Evolutionary conservation across 78 protist genomes (phyloP).

Genomic region (Guillardia theta): DNA sequence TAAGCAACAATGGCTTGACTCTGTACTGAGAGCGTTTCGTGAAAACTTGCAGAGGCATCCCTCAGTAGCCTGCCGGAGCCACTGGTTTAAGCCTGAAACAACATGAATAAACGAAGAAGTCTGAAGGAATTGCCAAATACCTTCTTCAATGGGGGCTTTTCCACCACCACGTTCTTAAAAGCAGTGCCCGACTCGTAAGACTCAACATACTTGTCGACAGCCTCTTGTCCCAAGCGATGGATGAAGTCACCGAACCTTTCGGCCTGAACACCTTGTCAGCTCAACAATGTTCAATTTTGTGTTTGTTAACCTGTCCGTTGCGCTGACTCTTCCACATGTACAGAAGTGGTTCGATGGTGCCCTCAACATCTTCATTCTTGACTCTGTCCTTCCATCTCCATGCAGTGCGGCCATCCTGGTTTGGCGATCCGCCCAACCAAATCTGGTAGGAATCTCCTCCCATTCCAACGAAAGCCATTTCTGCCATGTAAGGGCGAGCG

Average conservation of each 20-base stretch:
- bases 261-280: neutral
- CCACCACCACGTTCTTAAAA: neutral
- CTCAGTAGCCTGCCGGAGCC: too few relatives aligned
- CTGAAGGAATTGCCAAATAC: too few relatives aligned
- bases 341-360: neutral
- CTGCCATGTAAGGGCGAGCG: constrained; percentile 80
- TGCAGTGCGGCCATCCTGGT: constrained; percentile 21
- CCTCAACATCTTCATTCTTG: neutral
- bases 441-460: constrained; percentile 13
- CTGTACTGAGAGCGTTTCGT: too few relatives aligned
- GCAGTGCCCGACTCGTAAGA: neutral
- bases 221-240: constrained; percentile 25
- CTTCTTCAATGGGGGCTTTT: too few relatives aligned
- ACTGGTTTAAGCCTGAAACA: too few relatives aligned
- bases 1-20: too few relatives aligned
- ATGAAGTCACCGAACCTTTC: constrained; percentile 43
- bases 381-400: neutral
- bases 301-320: neutral
- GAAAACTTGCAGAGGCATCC: too few relatives aligned
- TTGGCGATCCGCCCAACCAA: constrained; percentile 54
- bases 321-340: constrained; percentile 27
- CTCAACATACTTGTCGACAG: neutral
- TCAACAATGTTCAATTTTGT: neutral
- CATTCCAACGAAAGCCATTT: constrained; percentile 75
- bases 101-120: too few relatives aligned